These are phyloP conservation scores for Ceratobasidium sp. DNA, from an alignment of 1,284 basidiomycete species.

Conservation along the genomic window DNA sequence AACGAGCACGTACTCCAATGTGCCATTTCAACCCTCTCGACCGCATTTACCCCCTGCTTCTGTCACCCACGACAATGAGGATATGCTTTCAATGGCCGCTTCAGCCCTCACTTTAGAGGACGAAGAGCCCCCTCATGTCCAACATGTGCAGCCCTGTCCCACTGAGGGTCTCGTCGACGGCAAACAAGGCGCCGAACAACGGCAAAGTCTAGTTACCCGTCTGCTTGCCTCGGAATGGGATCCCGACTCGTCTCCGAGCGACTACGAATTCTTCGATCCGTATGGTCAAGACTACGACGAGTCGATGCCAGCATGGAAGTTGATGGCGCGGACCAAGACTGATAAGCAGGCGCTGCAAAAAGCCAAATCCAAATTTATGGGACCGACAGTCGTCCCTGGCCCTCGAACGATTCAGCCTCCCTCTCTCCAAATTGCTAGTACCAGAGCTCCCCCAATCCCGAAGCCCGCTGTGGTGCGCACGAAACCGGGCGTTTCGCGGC, in stretches of 20 bases:
- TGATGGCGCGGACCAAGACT: conserved; percentile 30
- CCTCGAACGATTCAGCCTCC: not conserved
- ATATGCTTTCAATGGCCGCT: conserved; percentile 51
- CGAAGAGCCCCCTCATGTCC: conserved; percentile 58
- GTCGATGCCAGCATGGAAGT: conserved; percentile 28
- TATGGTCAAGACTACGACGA: conserved; percentile 49
- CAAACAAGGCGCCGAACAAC: conserved; percentile 35
- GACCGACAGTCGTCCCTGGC: not conserved
- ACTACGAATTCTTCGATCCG: conserved; percentile 62
- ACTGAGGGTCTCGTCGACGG: conserved; percentile 40
- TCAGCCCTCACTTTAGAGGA: conserved; percentile 61
- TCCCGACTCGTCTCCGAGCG: conserved; percentile 57
- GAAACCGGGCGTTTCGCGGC: not conserved
- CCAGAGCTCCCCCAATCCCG: not conserved
- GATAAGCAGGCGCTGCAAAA: not conserved
- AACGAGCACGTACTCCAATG: conserved; percentile 60
- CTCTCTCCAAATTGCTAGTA: conserved; percentile 8
- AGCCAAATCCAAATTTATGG: conserved; percentile 11
- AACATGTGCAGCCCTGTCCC: conserved; percentile 68
- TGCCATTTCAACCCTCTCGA: conserved; percentile 50
- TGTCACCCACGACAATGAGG: conserved; percentile 54
- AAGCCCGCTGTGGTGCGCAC: not conserved
- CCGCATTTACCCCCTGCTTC: conserved; percentile 39
- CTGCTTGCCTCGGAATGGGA: conserved; percentile 72
- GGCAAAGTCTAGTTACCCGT: conserved; percentile 56